Percentiles rank a stretch among this genome's conserved stretches.
phyloP scores from a whole-genome alignment of 148 eudicot genomes.

The Arbutus unedo region DNA sequence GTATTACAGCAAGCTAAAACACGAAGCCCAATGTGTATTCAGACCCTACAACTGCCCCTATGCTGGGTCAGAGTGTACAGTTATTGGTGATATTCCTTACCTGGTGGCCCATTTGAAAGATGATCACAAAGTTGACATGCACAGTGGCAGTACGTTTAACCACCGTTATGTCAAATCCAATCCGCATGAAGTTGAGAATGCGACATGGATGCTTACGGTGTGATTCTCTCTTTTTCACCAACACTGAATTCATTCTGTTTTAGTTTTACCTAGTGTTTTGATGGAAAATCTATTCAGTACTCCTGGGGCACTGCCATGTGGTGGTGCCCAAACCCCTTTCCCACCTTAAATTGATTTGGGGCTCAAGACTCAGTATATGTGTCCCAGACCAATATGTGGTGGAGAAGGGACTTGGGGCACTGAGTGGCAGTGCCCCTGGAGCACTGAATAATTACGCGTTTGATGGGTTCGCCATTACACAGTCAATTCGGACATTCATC shows the following conservation, averaged over 20 bases:
- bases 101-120: conserved; percentile 81
- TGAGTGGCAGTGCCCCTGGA: no score
- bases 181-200: conserved; percentile 87
- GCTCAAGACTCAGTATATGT: no score
- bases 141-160: conserved; percentile 83
- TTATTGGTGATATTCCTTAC: conserved; percentile 65
- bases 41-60: conserved; percentile 93
- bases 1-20: conserved; percentile 86
- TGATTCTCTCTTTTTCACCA: not conserved
- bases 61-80: conserved; percentile 90
- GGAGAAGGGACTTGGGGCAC: no score
- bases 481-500: not conserved
- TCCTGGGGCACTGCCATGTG: no score
- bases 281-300: not conserved
- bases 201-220: conserved; percentile 99
- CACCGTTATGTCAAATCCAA: conserved; percentile 92
- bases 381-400: no score
- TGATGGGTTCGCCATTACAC: not conserved
- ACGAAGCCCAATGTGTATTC: conserved; percentile 67
- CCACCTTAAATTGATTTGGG: no score
- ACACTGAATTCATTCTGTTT: not conserved
- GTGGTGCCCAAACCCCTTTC: no score
- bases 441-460: no score
- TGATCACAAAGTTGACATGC: conserved; percentile 94
- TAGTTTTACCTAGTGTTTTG: not conserved